Base-by-base conservation (phyloP, 148 eudicot species). In the Cornus kousa region DNA sequence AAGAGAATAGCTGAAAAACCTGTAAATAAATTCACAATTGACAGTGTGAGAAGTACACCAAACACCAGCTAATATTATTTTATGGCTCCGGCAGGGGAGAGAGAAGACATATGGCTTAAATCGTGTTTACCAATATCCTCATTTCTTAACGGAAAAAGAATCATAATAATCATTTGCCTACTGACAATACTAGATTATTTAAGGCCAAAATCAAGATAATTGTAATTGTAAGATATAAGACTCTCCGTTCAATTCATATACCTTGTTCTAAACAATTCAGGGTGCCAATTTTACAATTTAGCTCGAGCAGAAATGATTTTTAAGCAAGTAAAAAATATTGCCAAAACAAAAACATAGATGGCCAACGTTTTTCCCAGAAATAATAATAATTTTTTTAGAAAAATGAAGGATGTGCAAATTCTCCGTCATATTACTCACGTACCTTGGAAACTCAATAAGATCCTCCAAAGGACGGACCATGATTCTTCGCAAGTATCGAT, bases 1-100 rank as follows among this genome's bases (percentile, higher is more conserved):
- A 4, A 96, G 86, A n/a, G 98, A 93, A 87, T 96, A 96, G 86
- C 99, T 93, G 85, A 92, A 92, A 85, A 86, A 96, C 88, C 99
- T 95, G 86, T 6, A 80, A 23, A 74, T 33, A 72, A 50, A 48
- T 43, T n/a, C 17, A 3, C 3, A 7, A 22, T 37, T 14, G 62
- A 46, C 40, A 1, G 40, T 43, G 12, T 23, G 23, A n/a, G 20
- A n/a, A 20, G 66, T 17, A 62, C 66, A 62, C 19, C 7, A 62
- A 57, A 16, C 19, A 57, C 20, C 62, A 57, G 20, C 17, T 57
- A 57, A 57, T 57, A 43, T 43, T 43, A 43, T 43, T 43, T 57
- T 57, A 57, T 57, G 37, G 37, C 37, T 4, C 37, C 37, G 37
- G 37, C 4, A 4, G 3, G 37, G 37, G 37, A 35, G 37, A 35